Base-by-base conservation (phyloP, 1,284 basidiomycete genomes). In the Ceratobasidium sp. region DNA sequence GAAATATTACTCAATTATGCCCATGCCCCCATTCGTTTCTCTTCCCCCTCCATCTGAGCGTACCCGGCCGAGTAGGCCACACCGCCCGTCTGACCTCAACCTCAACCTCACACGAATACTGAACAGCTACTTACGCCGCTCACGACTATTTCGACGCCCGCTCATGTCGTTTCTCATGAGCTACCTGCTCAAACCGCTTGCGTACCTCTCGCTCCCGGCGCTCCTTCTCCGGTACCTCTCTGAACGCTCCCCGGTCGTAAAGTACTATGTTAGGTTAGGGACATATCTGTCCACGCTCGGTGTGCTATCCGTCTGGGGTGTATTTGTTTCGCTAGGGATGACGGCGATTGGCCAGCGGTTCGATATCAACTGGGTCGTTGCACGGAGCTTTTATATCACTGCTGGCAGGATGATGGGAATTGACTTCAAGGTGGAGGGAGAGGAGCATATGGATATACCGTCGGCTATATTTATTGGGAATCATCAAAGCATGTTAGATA, bases 401-500 rank as follows among this genome's bases (percentile, higher is more conserved):
- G 90, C 91, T 62, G 89, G 91, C 52, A 90, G 90, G 15, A 84
- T 92, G n/a, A 84, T 97, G 65, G 93, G 92, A 79, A 86, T 97
- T 81, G 85, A 87, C 65, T 87, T 98, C 81, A 89, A 91, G 71
- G 89, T 99, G 44, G 96, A 98, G 83, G 96, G 96, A 38, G 91
- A 93, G 82, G 94, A 98, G 83, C 87, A 97, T 83, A 87, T 99
- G 68, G 69, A 83, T 78, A 88, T 88, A 59, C 83, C 89, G 66
- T 91, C 94, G 28, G 90, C 91, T 1, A 91, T 99, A 17, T 84
- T 97, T 42, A 89, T 99, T 79, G 92, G 91, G 10, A 99, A 99
- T 84, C 98, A 99, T 84, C 98, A 99, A 87, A 95, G 93, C 81
- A 94, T 96, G 90, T 85, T 98, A 75, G 96, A 97, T 85, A 90